These are phyloP conservation scores for Marasmius fiardii DNA, from an alignment of 1,284 basidiomycete genomes.

Conservation along the genomic window DNA sequence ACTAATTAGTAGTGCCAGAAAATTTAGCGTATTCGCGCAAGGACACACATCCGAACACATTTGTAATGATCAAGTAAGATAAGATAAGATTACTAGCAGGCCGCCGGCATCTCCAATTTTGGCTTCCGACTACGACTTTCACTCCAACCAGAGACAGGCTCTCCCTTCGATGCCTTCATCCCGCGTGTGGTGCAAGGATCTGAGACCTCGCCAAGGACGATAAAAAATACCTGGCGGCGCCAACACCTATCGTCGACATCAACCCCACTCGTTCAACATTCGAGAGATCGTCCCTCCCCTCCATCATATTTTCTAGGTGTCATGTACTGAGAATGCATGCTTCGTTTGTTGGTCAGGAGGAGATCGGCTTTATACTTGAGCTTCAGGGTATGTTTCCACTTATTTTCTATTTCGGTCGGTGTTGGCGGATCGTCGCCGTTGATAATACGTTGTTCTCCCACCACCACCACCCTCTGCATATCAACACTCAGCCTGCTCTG, in stretches of 20 bases:
- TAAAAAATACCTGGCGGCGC: background rate
- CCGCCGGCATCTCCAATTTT: too few relatives aligned
- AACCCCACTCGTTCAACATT: background rate
- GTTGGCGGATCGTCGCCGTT: background rate
- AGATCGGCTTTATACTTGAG: slow-evolving; percentile 10
- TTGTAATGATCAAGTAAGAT: too few relatives aligned
- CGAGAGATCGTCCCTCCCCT: slow-evolving; percentile 1
- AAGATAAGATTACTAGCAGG: too few relatives aligned
- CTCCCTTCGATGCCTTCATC: background rate
- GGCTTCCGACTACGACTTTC: too few relatives aligned
- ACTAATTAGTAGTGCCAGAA: too few relatives aligned
- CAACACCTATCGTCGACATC: background rate
- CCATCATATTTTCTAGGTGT: background rate
- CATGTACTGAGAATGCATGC: slow-evolving; percentile 6
- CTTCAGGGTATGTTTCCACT: slow-evolving; percentile 10
- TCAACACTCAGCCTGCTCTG: too few relatives aligned
- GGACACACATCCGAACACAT: too few relatives aligned
- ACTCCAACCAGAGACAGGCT: too few relatives aligned
- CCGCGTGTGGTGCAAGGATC: background rate
- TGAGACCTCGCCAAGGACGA: background rate
- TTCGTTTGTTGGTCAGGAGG: slow-evolving; percentile 11
- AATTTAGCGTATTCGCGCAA: too few relatives aligned
- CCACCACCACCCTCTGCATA: too few relatives aligned
- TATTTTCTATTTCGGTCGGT: slow-evolving; percentile 4
- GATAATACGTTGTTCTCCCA: too few relatives aligned